These are phyloP conservation scores for Mycena olivaceomarginata DNA, from an alignment of 768 basidiomycete genomes.

Conservation along the genomic window DNA sequence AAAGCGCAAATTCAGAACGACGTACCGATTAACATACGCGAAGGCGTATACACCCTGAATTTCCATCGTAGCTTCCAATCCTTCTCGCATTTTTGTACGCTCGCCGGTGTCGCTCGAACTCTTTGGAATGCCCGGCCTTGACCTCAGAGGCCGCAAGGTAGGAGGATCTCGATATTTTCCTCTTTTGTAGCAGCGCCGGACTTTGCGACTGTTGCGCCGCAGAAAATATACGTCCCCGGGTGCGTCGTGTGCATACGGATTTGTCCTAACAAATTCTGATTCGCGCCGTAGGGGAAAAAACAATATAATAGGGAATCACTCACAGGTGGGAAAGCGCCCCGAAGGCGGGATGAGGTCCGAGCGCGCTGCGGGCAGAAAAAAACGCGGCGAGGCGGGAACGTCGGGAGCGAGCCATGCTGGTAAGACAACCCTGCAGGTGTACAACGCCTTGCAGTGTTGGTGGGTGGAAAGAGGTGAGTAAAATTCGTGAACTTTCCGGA, in stretches of 20 bases:
- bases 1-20: neutral
- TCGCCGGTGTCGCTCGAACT: neutral
- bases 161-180: neutral
- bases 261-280: neutral
- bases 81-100: neutral
- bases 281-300: neutral
- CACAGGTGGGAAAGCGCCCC: neutral
- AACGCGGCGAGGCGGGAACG: neutral
- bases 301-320: neutral
- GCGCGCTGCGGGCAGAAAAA: neutral
- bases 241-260: neutral
- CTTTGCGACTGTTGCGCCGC: neutral
- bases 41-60: neutral
- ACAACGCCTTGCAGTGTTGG: too few species aligned
- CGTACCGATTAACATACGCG: neutral
- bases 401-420: neutral
- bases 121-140: neutral
- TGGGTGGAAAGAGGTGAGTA: neutral
- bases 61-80: neutral
- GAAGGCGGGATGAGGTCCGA: neutral
- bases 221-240: neutral
- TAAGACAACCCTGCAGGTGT: neutral
- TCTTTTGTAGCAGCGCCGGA: neutral
- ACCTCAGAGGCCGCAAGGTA: neutral
- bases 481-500: neutral